Evolutionary conservation across 768 basidiomycete genomes (phyloP).

Genomic region (Leccinum imitatum): DNA sequence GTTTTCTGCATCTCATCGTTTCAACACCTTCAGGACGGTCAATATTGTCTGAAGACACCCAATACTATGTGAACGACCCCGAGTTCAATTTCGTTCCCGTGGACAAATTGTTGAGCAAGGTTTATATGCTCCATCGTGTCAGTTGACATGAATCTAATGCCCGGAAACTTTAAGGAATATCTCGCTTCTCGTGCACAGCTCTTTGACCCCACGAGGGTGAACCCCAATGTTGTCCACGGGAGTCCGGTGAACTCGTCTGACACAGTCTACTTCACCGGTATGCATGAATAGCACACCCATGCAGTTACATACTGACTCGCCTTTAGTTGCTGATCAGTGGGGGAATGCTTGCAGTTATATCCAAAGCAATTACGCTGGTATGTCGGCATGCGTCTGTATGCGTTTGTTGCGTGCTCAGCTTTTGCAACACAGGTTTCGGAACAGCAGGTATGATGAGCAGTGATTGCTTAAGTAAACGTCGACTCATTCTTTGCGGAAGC

Average conservation of each 20-base stretch:
- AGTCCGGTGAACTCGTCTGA: constrained; percentile 84
- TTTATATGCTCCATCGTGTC: constrained; percentile 23
- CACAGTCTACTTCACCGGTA: constrained; percentile 92
- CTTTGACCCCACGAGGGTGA: constrained; percentile 68
- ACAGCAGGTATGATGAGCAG: constrained; percentile 59
- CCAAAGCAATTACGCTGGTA: constrained; percentile 85
- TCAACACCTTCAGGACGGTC: neutral
- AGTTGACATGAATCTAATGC: constrained; percentile 1
- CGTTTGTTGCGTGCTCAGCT: neutral
- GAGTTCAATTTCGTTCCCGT: constrained; percentile 77
- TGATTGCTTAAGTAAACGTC: neutral
- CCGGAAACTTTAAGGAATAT: constrained; percentile 61
- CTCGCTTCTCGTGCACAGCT: constrained; percentile 75
- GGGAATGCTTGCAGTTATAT: constrained; percentile 90
- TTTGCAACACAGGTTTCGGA: constrained; percentile 66
- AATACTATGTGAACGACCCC: constrained; percentile 93
- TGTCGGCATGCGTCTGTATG: constrained; percentile 15
- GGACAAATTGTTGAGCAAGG: constrained; percentile 81
- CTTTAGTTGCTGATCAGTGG: constrained; percentile 80
- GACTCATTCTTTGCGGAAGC: constrained; percentile 43
- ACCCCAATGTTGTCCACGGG: constrained; percentile 69
- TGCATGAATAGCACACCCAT: constrained; percentile 4
- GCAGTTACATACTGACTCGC: constrained; percentile 1
- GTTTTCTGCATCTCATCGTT: constrained; percentile 9
- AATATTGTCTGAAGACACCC: constrained; percentile 53